Percentiles rank a stretch among this genome's conserved stretches.
phyloP scores from a whole-genome alignment of 345 rosid genomes.

The Diplotaxis tenuifolia region DNA sequence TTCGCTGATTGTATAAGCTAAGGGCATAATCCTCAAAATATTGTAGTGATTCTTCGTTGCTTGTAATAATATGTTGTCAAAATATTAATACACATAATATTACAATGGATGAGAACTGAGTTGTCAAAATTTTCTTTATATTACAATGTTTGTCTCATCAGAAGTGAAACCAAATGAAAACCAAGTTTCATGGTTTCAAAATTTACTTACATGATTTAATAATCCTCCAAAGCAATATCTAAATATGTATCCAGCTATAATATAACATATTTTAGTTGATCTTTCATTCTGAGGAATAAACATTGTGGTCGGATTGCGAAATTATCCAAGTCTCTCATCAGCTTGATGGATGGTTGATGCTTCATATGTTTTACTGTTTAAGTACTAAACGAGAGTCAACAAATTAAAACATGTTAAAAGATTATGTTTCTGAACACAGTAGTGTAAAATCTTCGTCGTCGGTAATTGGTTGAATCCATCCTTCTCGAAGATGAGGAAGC shows the following conservation, averaged over 20 bases:
- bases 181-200: not conserved
- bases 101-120: not conserved
- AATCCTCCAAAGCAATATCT: no score
- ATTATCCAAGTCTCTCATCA: not conserved
- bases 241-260: not conserved
- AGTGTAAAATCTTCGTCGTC: not conserved
- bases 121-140: not conserved
- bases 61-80: not conserved
- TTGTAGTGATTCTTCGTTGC: not conserved
- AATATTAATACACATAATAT: not conserved
- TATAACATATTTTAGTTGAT: not conserved
- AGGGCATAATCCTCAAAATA: not conserved
- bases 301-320: not conserved
- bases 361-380: not conserved
- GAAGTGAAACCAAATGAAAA: not conserved
- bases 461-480: not conserved
- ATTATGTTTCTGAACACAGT: not conserved
- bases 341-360: not conserved
- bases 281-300: not conserved
- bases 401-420: not conserved
- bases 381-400: not conserved
- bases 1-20: not conserved
- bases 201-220: not conserved
- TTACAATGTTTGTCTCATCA: no score
- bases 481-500: not conserved